Evolutionary conservation across 805 yeast genomes (phyloP).

Genomic region (Sugiyamaella smithiae): DNA sequence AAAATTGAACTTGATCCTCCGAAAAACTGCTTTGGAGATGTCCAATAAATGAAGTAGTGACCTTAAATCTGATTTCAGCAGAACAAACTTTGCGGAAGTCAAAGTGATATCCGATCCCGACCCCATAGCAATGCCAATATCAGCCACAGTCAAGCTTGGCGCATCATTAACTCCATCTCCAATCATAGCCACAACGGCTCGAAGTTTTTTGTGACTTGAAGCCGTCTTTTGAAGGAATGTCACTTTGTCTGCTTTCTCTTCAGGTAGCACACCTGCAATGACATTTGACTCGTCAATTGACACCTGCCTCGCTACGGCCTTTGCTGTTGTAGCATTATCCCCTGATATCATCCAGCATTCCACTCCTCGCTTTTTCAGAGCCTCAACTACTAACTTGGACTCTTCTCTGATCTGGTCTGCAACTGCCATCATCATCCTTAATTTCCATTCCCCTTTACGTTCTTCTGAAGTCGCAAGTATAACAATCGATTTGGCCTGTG

Average conservation of each 20-base stretch:
- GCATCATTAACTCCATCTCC: conserved; percentile 87
- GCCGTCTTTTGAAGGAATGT: conserved; percentile 51
- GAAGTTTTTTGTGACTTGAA: conserved; percentile 24
- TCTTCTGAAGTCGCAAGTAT: conserved; percentile 43
- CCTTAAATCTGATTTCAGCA: conserved; percentile 49
- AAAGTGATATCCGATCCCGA: conserved; percentile 75
- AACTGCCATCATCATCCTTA: conserved; percentile 51
- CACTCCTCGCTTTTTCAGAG: conserved; percentile 42
- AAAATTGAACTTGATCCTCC: conserved; percentile 74
- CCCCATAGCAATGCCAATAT: conserved; percentile 74
- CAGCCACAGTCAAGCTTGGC: conserved; percentile 71
- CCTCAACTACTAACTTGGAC: conserved; percentile 48
- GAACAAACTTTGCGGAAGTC: conserved; percentile 69
- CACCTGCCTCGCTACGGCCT: conserved; percentile 60
- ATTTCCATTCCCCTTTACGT: conserved; percentile 28
- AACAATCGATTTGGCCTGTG: conserved; percentile 61
- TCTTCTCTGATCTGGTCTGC: conserved; percentile 57
- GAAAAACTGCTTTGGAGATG: conserved; percentile 66
- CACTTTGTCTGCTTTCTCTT: conserved; percentile 63
- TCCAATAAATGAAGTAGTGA: conserved; percentile 59
- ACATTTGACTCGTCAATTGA: conserved; percentile 54
- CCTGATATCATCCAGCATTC: conserved; percentile 77
- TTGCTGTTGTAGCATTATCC: conserved; percentile 65
- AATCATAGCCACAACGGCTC: conserved; percentile 64
- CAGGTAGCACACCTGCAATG: conserved; percentile 70